These are phyloP conservation scores for Metschnikowia chrysomelidarum DNA, from an alignment of 805 yeast genomes.

Conservation along the genomic window DNA sequence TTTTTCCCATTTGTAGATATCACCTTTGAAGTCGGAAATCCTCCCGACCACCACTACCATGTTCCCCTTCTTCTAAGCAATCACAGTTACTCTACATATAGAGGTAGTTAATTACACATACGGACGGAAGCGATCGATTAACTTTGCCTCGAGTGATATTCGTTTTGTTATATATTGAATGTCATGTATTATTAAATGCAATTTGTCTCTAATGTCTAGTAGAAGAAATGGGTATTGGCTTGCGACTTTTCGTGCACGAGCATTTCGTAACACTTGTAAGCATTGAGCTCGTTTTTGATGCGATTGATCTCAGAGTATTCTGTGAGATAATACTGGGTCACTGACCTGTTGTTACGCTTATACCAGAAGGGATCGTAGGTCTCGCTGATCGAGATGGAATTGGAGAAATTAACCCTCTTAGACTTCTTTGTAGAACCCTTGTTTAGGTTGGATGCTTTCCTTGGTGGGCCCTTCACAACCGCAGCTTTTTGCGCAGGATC, in stretches of 20 bases:
- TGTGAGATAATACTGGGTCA: constrained; percentile 50
- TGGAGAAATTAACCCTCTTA: constrained; percentile 39
- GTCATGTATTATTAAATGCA: background rate
- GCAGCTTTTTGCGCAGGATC: constrained; percentile 21
- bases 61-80: constrained; percentile 83
- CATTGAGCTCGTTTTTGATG: constrained; percentile 64
- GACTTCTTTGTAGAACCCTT: constrained; percentile 2
- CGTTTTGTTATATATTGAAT: background rate
- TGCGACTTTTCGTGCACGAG: constrained; percentile 61
- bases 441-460: constrained; percentile 17
- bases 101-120: constrained; percentile 57
- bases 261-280: constrained; percentile 65
- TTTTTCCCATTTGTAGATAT: constrained; percentile 91
- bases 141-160: background rate
- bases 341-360: constrained; percentile 51
- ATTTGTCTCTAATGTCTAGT: constrained; percentile 22
- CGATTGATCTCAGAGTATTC: constrained; percentile 50
- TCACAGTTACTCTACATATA: constrained; percentile 85
- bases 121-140: no score
- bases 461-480: constrained; percentile 1
- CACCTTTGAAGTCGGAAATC: constrained; percentile 60
- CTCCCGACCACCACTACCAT: constrained; percentile 81
- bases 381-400: constrained; percentile 47
- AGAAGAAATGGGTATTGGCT: constrained; percentile 64
- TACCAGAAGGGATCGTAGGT: constrained; percentile 53